Conservation (phyloP, 1,139 yeast species). For the Yamadazyma siamensis region DNA sequence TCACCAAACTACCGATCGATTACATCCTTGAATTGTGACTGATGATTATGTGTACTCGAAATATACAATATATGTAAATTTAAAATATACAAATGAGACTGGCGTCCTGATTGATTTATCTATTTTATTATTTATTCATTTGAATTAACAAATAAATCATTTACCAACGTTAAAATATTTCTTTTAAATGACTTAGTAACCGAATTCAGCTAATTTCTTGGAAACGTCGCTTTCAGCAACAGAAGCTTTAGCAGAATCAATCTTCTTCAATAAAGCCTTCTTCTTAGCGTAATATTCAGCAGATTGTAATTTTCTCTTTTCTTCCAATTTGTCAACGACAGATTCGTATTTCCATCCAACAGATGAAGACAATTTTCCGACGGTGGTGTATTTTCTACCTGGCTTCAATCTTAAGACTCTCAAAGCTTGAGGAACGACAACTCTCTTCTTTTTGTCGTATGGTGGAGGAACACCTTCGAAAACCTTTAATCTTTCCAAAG, state of each 20-base stretch:
- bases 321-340: slow-evolving; percentile 96
- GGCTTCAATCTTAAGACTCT: slow-evolving; percentile 99
- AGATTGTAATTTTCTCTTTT: slow-evolving; percentile 98
- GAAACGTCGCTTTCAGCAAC: slow-evolving; percentile 74
- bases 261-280: slow-evolving; percentile 93
- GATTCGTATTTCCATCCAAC: slow-evolving; percentile 99
- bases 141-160: slow-evolving; percentile 9
- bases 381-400: slow-evolving; percentile 99
- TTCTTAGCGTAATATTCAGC: slow-evolving; percentile 99
- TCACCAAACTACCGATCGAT: too few species aligned
- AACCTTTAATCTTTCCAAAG: slow-evolving; percentile 98
- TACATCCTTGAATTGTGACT: too few species aligned
- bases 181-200: slow-evolving; percentile 51
- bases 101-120: slow-evolving; percentile 10
- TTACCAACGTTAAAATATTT: slow-evolving; percentile 9
- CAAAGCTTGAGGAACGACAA: slow-evolving; percentile 99
- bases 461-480: slow-evolving; percentile 99
- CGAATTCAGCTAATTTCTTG: slow-evolving; percentile 73
- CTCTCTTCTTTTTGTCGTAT: slow-evolving; percentile 99
- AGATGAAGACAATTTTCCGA: slow-evolving; percentile 92
- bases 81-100: slow-evolving; percentile 14
- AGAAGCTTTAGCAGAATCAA: slow-evolving; percentile 78
- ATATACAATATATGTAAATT: slow-evolving; percentile 11
- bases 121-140: slow-evolving; percentile 9
- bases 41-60: too few species aligned